phyloP scores from a whole-genome alignment of 2,329 filamentous ascomycete species.

The Waltergamsia citrina region DNA sequence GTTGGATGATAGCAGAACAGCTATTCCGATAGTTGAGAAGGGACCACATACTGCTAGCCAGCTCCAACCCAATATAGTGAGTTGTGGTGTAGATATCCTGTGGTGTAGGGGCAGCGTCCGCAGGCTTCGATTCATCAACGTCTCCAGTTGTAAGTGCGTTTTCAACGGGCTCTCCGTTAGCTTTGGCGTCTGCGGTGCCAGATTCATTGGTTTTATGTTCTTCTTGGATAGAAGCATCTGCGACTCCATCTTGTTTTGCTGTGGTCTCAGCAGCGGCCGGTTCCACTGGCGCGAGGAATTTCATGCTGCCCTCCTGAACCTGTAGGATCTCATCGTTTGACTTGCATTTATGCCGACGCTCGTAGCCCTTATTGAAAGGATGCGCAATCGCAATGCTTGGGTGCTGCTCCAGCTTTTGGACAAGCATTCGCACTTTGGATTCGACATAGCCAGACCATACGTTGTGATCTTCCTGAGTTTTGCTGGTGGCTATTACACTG shows the following conservation, averaged over 20 bases:
- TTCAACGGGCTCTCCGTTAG: too few relatives aligned
- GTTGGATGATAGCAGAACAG: too few relatives aligned
- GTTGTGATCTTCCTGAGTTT: slow-evolving; percentile 73
- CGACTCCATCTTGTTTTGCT: too few relatives aligned
- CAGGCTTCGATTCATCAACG: too few relatives aligned
- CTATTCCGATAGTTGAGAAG: too few relatives aligned
- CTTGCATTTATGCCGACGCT: slow-evolving; percentile 66
- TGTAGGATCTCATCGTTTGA: slow-evolving; percentile 39
- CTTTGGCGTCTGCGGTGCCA: not conserved
- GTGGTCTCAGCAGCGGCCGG: not conserved
- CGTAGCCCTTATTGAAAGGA: slow-evolving; percentile 88
- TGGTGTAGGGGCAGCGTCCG: too few relatives aligned
- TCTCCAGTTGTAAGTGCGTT: too few relatives aligned
- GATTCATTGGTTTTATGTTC: slow-evolving; percentile 20
- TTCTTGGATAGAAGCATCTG: too few relatives aligned
- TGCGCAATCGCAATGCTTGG: slow-evolving; percentile 74
- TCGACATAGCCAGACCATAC: slow-evolving; percentile 89
- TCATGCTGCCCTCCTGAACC: slow-evolving; percentile 43
- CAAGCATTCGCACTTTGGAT: slow-evolving; percentile 82
- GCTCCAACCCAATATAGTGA: slow-evolving; percentile 84
- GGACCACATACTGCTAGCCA: slow-evolving; percentile 59
- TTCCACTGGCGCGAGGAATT: slow-evolving; percentile 25
- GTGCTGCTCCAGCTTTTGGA: slow-evolving; percentile 74
- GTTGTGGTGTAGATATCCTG: slow-evolving; percentile 72
- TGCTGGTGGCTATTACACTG: slow-evolving; percentile 74